Conservation (phyloP, 495 filamentous ascomycete species). For the Sordaria brevicollis region DNA sequence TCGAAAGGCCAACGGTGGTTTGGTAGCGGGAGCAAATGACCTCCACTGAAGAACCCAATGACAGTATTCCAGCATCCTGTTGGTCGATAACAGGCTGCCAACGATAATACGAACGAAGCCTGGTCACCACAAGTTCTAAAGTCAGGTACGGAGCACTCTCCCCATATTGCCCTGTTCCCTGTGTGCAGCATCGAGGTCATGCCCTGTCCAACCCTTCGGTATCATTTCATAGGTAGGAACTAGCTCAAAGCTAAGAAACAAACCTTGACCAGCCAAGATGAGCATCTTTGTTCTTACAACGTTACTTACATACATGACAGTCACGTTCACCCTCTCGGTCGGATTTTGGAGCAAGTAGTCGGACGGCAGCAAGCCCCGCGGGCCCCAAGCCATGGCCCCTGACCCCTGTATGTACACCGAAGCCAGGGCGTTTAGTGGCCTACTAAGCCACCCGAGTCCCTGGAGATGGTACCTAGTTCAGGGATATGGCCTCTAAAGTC, state of each 20-base stretch:
- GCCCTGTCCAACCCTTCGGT: background rate
- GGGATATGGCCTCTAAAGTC: no score
- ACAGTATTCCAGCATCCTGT: background rate
- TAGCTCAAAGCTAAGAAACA: no score
- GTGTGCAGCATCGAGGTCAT: background rate
- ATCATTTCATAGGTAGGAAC: no score
- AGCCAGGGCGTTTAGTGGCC: background rate
- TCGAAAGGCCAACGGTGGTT: background rate
- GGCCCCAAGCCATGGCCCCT: no score
- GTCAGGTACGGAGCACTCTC: background rate
- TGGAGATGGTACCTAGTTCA: background rate
- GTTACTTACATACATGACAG: background rate
- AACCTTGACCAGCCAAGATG: background rate
- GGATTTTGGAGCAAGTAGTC: no score
- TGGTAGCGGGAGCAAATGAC: background rate
- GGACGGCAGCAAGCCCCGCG: no score
- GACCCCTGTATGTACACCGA: background rate
- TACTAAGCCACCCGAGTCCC: background rate
- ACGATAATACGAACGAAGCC: background rate
- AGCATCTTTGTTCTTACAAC: background rate
- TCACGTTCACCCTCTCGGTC: background rate
- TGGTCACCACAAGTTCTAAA: background rate
- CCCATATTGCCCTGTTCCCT: background rate
- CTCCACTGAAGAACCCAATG: background rate
- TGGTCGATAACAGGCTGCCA: background rate